Percentiles rank a stretch among this genome's conserved stretches.
phyloP scores from a whole-genome alignment of 2,329 filamentous ascomycete genomes.

The Fusarium concolor region DNA sequence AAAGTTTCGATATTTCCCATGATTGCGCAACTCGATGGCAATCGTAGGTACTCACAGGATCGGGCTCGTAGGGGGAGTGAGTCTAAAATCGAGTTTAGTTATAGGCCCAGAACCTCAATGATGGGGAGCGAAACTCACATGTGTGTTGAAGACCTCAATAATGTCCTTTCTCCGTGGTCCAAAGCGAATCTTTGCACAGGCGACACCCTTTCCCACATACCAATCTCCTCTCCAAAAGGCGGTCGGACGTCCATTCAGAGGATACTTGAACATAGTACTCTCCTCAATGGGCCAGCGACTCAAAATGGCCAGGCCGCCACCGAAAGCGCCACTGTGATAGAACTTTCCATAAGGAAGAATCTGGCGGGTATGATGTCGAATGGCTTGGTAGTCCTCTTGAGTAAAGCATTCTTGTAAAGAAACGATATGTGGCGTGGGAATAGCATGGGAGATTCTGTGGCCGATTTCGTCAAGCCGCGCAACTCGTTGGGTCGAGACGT shows the following conservation, averaged over 20 bases:
- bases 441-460: constrained; percentile 75
- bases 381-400: constrained; percentile 82
- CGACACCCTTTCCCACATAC: constrained; percentile 96
- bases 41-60: constrained; percentile 84
- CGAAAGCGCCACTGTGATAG: constrained; percentile 90
- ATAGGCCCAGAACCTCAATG: background rate
- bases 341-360: constrained; percentile 92
- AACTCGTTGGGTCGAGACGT: constrained; percentile 80
- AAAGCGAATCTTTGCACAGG: constrained; percentile 81
- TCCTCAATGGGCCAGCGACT: constrained; percentile 94
- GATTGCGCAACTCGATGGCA: constrained; percentile 92
- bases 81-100: constrained; percentile 52
- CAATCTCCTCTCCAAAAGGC: constrained; percentile 96
- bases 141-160: constrained; percentile 92
- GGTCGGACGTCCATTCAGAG: constrained; percentile 92
- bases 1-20: constrained; percentile 93
- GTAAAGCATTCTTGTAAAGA: constrained; percentile 97
- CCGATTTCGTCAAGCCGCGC: constrained; percentile 88
- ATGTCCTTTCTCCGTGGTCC: constrained; percentile 73
- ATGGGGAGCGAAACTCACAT: constrained; percentile 62
- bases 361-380: constrained; percentile 77
- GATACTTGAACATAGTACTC: constrained; percentile 85
- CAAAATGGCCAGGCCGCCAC: constrained; percentile 87
- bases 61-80: constrained; percentile 87
- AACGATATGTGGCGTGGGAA: constrained; percentile 83